Evolutionary conservation across 2,329 filamentous ascomycete genomes (phyloP), one percentile per base, ranked within the genome.

Genomic region (Epichloe typhina): DNA sequence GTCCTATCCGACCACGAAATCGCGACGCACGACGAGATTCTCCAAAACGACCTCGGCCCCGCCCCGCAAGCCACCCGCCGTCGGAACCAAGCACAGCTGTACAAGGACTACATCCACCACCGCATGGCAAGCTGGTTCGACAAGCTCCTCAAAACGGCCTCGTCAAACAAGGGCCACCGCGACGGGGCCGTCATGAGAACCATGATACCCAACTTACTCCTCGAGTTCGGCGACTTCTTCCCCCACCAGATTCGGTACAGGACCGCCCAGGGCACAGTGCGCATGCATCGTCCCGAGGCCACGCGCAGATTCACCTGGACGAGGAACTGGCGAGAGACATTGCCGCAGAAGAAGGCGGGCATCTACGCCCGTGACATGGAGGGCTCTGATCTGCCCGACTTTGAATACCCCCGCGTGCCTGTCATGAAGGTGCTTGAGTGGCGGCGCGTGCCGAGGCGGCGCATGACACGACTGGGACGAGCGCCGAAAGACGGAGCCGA

Each of bases 211-310:
- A 45, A 63, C 48, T 57, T 69, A 15, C 37, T 69, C 23, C 50
- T 52, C 23, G 66, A 69, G 37, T 67, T 66, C 33, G 49, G 53
- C 35, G 61, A 66, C 37, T 69, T 69, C 57, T 55, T 69, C 40
- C 60, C 17, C 17, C 51, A 53, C 9, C 47, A 59, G 45, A 39
- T 69, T 39, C 52, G 51, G 15, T 69, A 68, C 53, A 64, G 64
- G 42, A 64, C 62, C 3, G 54, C 58, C 4, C 62, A 66, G 39
- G 67, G 66, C 40, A 17, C 56, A 35, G 58, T 67, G 41, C 39
- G 46, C 4, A 52, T 69, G 15, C 12, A 52, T 8, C 59, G 62
- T 5, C 53, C 59, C 31, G 53, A 60, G 15, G 52, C 55, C 17
- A 37, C 50, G 2, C 51, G 33, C 9, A 57, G 61, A 15, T 61